These are phyloP conservation scores for Aristolochia californica DNA, from an alignment of 164 flowering plant species.

Conservation along the genomic window DNA sequence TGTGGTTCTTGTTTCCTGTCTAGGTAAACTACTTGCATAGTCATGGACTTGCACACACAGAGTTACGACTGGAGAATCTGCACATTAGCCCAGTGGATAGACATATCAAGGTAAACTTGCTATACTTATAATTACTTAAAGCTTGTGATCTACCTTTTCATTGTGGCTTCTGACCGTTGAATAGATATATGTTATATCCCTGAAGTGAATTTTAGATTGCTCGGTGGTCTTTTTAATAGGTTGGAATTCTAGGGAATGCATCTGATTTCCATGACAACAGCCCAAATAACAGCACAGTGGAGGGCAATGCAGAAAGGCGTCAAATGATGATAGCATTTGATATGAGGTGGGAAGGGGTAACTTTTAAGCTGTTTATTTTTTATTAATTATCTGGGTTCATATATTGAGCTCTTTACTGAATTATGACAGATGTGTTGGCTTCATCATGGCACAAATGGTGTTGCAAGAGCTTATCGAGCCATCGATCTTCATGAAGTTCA, in stretches of 20 bases:
- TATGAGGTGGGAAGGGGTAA: conserved; percentile 55
- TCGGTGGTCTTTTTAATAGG: conserved; percentile 29
- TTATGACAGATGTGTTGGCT: conserved; percentile 77
- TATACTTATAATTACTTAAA: background rate
- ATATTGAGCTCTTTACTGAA: conserved; percentile 4
- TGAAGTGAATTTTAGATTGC: background rate
- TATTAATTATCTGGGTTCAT: background rate
- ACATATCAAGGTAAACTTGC: conserved; percentile 73
- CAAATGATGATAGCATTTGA: conserved; percentile 99
- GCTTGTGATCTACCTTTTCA: background rate
- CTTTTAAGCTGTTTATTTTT: background rate
- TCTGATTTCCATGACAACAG: conserved; percentile 61
- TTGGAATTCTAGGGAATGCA: conserved; percentile 93
- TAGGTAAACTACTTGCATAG: conserved; percentile 97
- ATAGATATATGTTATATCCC: background rate
- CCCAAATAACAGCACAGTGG: conserved; percentile 24
- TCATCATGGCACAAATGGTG: conserved; percentile 97
- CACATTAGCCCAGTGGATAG: conserved; percentile 92
- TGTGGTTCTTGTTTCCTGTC: conserved; percentile 7
- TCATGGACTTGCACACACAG: conserved; percentile 99
- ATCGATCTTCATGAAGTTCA: conserved; percentile 52
- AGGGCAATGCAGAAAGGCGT: conserved; percentile 48
- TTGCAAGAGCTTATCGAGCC: conserved; percentile 94
- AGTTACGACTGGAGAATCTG: conserved; percentile 86
- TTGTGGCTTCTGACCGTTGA: background rate